These are phyloP conservation scores for Saccharomycopsis guyanensis DNA, from an alignment of 805 yeast genomes.

Conservation along the genomic window DNA sequence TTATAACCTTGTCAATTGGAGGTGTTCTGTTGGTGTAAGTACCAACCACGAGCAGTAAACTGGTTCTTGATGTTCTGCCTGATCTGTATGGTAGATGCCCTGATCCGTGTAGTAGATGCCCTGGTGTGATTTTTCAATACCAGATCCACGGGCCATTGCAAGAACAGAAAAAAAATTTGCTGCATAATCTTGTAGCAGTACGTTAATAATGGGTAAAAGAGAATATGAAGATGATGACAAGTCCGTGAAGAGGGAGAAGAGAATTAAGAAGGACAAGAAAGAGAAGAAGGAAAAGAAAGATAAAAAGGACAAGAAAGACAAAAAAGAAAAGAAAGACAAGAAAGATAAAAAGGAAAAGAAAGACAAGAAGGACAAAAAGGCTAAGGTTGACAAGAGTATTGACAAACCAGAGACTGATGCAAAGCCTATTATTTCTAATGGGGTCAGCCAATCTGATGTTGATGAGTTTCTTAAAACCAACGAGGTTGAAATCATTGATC, in stretches of 20 bases:
- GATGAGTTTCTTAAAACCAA: slow-evolving; percentile 58
- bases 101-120: no score
- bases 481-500: slow-evolving; percentile 76
- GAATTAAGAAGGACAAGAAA: slow-evolving; percentile 27
- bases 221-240: slow-evolving; percentile 29
- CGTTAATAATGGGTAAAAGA: slow-evolving; percentile 25
- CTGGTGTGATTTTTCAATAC: neutral
- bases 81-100: no score
- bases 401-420: slow-evolving; percentile 15
- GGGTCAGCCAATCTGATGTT: slow-evolving; percentile 45
- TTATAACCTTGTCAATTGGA: no score
- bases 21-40: no score
- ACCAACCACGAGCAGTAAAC: no score
- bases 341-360: slow-evolving; percentile 30
- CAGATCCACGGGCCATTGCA: neutral
- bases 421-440: slow-evolving; percentile 32
- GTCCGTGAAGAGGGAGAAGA: slow-evolving; percentile 25
- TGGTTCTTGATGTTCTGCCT: no score
- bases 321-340: slow-evolving; percentile 28
- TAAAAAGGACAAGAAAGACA: slow-evolving; percentile 26
- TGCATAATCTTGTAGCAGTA: neutral
- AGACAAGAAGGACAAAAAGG: slow-evolving; percentile 34
- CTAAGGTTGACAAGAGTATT: slow-evolving; percentile 28
- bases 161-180: neutral
- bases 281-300: slow-evolving; percentile 22